Evolutionary conservation across 164 flowering plant genomes (phyloP), one percentile per base, ranked within the genome.

Genomic region (Kalanchoe fedtschenkoi): DNA sequence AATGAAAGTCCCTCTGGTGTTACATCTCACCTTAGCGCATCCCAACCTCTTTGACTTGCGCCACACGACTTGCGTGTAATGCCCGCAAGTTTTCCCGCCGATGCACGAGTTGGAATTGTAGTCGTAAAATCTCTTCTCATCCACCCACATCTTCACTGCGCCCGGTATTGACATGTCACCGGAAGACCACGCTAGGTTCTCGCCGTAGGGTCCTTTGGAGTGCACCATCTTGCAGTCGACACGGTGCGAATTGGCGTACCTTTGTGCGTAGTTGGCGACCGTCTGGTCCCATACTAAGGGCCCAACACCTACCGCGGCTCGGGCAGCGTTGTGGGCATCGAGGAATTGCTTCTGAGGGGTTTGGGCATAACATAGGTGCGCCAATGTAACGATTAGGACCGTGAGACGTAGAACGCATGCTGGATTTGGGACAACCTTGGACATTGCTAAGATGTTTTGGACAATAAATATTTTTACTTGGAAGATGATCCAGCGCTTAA

Each of bases 11-110:
- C 66, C 66, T 0, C 69, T 69, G 53, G 37, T 74, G 33, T 22
- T 32, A 35, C 77, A 74, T 17, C 34, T 43, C 32, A 59, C 66
- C 37, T 60, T 64, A 24, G 66, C 73, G 21, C 77, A 74, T 3
- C 77, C 77, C 11, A 74, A 13, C 2, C 14, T 42, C 30, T 35
- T 29, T 15, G 72, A 64, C 0, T 61, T 37, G 3, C 65, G 34
- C 72, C 72, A 69, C 5, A 73, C 76, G 11, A 73, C 68, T 47
- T 73, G 76, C 2, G 76, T 73, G 14, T 72, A 69, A 61, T 73
- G 73, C 63, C 61, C 34, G 21, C 76, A 73, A 43, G 34, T 17
- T 26, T 54, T 16, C 34, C 71, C 66, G 5, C 15, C 51, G 0
- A 15, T 60, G 15, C 76, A 70, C 0, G 66, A 30, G 24, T 73